A percentile compares a stretch with the other conserved stretches of the same genome.
phyloP scores from a whole-genome alignment of 2,329 filamentous ascomycete species.

The Aaosphaeria arxii region DNA sequence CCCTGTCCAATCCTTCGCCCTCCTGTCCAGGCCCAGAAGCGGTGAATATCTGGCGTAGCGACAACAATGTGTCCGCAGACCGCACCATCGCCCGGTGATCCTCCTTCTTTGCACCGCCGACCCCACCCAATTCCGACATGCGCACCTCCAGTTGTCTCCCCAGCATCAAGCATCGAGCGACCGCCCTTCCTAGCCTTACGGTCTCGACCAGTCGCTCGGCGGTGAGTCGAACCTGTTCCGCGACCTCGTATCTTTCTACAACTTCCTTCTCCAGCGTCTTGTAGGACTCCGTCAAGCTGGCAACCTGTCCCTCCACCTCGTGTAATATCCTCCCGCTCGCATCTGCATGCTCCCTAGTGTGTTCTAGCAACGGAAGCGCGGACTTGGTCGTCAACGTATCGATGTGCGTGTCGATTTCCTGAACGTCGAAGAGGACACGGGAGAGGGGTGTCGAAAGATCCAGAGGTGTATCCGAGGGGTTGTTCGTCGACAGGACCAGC shows the following conservation, averaged over 20 bases:
- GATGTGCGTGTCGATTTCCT: constrained; percentile 95
- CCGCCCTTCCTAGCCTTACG: constrained; percentile 70
- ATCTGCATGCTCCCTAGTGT: constrained; percentile 72
- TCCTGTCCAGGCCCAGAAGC: constrained; percentile 69
- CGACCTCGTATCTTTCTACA: constrained; percentile 77
- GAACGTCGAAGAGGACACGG: constrained; percentile 90
- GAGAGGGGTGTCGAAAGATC: constrained; percentile 94
- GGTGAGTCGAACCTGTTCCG: constrained; percentile 75
- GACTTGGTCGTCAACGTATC: constrained; percentile 82
- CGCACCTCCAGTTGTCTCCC: constrained; percentile 87
- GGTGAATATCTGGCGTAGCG: constrained; percentile 69
- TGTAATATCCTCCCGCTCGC: constrained; percentile 70
- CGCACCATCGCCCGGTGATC: constrained; percentile 79
- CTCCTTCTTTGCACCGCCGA: constrained; percentile 54
- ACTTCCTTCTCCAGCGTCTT: constrained; percentile 83
- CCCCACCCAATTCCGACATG: constrained; percentile 64
- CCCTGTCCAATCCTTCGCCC: constrained; percentile 69
- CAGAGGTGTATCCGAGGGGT: constrained; percentile 81
- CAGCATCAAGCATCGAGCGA: constrained; percentile 75
- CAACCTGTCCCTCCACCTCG: constrained; percentile 77
- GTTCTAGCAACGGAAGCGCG: constrained; percentile 72
- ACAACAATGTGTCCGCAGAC: constrained; percentile 75
- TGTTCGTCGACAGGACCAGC: constrained; percentile 87
- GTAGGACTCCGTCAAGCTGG: constrained; percentile 79
- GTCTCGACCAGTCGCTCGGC: constrained; percentile 79